Evolutionary conservation across 331 rosid species (phyloP).

Genomic region (Pyrus hybrid): DNA sequence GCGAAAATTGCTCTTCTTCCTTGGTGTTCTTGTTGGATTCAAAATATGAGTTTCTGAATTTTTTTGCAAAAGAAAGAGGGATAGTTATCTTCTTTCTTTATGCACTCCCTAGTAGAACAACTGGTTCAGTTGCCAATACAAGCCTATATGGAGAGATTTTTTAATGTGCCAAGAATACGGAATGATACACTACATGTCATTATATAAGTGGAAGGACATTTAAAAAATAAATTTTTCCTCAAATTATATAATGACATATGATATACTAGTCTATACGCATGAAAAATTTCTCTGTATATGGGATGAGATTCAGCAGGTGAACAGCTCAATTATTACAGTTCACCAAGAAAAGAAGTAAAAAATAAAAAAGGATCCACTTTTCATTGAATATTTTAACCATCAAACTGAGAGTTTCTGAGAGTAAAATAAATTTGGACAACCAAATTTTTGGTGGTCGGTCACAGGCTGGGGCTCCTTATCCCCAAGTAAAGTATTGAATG

Average conservation of each 20-base stretch:
- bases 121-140: conserved; percentile 6
- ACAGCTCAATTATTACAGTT: not conserved
- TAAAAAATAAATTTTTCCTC: too few species aligned
- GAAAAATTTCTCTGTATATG: not conserved
- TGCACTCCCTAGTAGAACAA: not conserved
- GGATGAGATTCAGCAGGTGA: not conserved
- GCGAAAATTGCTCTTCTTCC: too few species aligned
- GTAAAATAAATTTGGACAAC: not conserved
- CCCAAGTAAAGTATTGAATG: not conserved
- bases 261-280: too few species aligned
- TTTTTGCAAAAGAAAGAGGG: not conserved
- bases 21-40: not conserved
- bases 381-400: not conserved
- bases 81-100: not conserved
- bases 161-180: too few species aligned
- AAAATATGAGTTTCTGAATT: not conserved
- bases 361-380: not conserved
- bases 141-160: not conserved
- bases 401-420: not conserved
- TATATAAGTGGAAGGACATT: too few species aligned
- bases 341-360: not conserved
- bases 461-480: not conserved
- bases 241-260: too few species aligned
- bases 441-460: not conserved
- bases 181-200: too few species aligned